Base-by-base conservation (phyloP, 1,284 basidiomycete species). In the Cutaneotrichosporon cutaneum region DNA sequence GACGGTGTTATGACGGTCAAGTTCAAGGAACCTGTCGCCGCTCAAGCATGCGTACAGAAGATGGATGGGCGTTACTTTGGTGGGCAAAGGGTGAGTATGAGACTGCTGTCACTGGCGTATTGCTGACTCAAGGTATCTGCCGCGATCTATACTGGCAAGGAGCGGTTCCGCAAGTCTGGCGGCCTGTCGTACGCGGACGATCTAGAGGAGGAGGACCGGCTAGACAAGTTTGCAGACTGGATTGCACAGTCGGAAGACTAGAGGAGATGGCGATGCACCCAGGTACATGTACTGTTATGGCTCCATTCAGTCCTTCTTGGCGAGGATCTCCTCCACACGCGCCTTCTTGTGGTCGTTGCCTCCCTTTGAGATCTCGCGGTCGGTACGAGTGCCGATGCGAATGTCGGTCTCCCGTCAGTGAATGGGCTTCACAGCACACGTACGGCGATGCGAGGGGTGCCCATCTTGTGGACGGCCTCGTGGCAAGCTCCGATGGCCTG, bases 1-100 rank as follows among this genome's bases (percentile, higher is more conserved):
- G 93, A 97, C 45, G 96, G 96, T 2, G 82, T 99, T 60, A 97
- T 99, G 85, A 95, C 94, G 0, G 88, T 99, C 66, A 95, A 95
- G 70, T 99, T 98, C 82, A 87, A 88, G 62, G 92, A 95, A 67
- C 84, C 89, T 6, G 72, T 92, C 3, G 88, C 91, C 58, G 95
- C 95, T 0, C 87, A 91, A 75, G 92, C 91, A 5, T 99, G 95
- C 72, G 83, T 98, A 13, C 64, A 90, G 88, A 97, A 90, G 87
- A 98, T 98, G 94, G 86, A 97, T 69, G 91, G 92, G 1, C 85
- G 96, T 24, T 98, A 87, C 80, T 99, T 99, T 75, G 90, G 87
- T 24, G 91, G 91, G 3, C 85, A 91, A 57, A 60, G 65, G 36
- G 77, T 77, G 52, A 61, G 71, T 68, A 14, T 3, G 3, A 2